A percentile compares a stretch with the other conserved stretches of the same genome.
Conservation (phyloP, 2,329 filamentous ascomycete species). For the Pseudogymnoascus sp. region DNA sequence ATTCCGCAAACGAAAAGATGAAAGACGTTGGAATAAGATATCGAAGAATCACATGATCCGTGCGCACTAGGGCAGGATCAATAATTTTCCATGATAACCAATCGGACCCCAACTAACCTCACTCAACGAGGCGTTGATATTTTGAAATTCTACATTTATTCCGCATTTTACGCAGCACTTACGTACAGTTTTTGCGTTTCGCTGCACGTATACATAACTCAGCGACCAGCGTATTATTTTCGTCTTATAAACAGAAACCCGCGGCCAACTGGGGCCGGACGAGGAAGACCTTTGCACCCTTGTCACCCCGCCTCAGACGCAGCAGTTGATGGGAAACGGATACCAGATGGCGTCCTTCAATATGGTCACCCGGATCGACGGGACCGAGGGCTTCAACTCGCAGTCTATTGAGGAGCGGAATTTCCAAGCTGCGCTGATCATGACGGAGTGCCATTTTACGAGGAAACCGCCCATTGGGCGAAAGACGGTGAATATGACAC, state of each 20-base stretch:
- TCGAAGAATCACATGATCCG: neutral
- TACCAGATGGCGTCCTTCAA: conserved; percentile 11
- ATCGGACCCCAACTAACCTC: conserved; percentile 3
- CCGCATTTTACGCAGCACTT: neutral
- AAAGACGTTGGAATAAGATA: conserved; percentile 1
- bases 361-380: conserved; percentile 10
- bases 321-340: conserved; percentile 7
- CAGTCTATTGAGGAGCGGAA: conserved; percentile 56
- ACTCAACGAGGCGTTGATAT: neutral
- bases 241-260: neutral
- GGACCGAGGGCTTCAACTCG: conserved; percentile 17
- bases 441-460: conserved; percentile 54
- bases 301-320: neutral
- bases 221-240: neutral
- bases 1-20: neutral
- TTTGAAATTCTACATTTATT: conserved; percentile 4
- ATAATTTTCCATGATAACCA: conserved; percentile 7
- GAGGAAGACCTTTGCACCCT: neutral
- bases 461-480: conserved; percentile 50
- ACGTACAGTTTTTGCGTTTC: neutral
- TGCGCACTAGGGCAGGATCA: neutral
- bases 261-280: neutral
- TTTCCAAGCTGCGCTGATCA: conserved; percentile 53
- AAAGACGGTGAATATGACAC: conserved; percentile 46
- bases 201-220: neutral